These are phyloP conservation scores for Parastagonospora avenae DNA, from an alignment of 2,329 filamentous ascomycete species.

Conservation along the genomic window DNA sequence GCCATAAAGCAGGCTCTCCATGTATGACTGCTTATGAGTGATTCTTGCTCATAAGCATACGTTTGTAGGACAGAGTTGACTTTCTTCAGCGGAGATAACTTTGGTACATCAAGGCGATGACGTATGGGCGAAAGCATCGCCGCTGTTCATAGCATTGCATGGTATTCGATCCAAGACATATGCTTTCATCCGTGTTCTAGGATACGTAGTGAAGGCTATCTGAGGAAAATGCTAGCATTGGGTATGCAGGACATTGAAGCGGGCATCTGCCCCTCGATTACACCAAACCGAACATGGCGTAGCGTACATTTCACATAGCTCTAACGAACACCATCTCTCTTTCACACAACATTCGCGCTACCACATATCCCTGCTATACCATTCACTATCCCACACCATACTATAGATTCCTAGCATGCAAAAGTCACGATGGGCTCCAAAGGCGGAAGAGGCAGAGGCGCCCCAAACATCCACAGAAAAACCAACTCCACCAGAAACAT, in stretches of 20 bases:
- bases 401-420: constrained; percentile 28
- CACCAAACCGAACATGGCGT: background rate
- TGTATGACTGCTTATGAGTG: too few species aligned
- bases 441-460: constrained; percentile 16
- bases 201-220: too few species aligned
- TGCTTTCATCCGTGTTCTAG: too few species aligned
- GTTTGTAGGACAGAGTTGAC: too few species aligned
- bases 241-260: background rate
- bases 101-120: too few species aligned
- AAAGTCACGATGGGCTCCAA: constrained; percentile 40
- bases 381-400: background rate
- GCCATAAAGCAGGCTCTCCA: too few species aligned
- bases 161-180: too few species aligned
- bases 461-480: background rate
- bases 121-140: too few species aligned
- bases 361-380: background rate
- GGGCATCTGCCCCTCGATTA: background rate
- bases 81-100: too few species aligned
- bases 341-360: background rate
- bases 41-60: too few species aligned
- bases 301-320: background rate
- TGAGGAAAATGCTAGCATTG: background rate
- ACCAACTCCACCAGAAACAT: constrained; percentile 1
- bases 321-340: constrained; percentile 1
- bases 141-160: too few species aligned